Percentiles rank a stretch among this genome's conserved stretches.
These are phyloP conservation scores for Catunica adiposa DNA, from an alignment of 2,329 filamentous ascomycete species.

Conservation along the genomic window DNA sequence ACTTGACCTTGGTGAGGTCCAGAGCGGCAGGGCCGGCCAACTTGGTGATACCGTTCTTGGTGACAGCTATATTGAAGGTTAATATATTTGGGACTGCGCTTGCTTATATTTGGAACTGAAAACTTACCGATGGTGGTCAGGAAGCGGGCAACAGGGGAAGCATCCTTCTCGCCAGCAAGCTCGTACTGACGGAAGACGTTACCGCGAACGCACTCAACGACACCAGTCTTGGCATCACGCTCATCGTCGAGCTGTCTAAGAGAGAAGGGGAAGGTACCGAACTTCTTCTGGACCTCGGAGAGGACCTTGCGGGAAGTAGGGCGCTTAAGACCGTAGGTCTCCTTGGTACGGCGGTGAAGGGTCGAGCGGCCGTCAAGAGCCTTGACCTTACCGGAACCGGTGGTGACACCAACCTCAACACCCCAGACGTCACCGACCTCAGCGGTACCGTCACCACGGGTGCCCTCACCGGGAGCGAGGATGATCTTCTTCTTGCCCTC, in stretches of 20 bases:
- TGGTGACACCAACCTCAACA: slow-evolving; percentile 84
- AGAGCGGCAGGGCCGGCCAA: slow-evolving; percentile 59
- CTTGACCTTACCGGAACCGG: slow-evolving; percentile 92
- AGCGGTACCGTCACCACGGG: slow-evolving; percentile 77
- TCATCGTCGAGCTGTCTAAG: slow-evolving; percentile 93
- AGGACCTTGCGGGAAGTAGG: slow-evolving; percentile 83
- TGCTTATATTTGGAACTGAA: neutral
- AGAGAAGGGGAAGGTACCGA: slow-evolving; percentile 94
- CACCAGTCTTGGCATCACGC: slow-evolving; percentile 84
- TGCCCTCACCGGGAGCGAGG: slow-evolving; percentile 66
- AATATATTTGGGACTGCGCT: slow-evolving; percentile 3
- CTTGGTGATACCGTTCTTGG: slow-evolving; percentile 89
- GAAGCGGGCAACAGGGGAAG: slow-evolving; percentile 64
- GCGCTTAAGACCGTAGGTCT: slow-evolving; percentile 85
- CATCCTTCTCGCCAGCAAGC: slow-evolving; percentile 85
- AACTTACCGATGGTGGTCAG: slow-evolving; percentile 83
- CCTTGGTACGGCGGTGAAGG: slow-evolving; percentile 79
- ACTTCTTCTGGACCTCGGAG: slow-evolving; percentile 92
- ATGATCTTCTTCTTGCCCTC: slow-evolving; percentile 98
- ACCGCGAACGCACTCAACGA: slow-evolving; percentile 87
- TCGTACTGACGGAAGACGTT: slow-evolving; percentile 93
- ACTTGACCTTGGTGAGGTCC: slow-evolving; percentile 70
- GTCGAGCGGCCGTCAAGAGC: slow-evolving; percentile 73
- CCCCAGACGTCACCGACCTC: slow-evolving; percentile 94
- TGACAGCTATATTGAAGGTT: slow-evolving; percentile 50